Percentiles rank a stretch among this genome's conserved stretches.
phyloP scores from a whole-genome alignment of 177 flowering plant species.

The Telopea speciosissima region DNA sequence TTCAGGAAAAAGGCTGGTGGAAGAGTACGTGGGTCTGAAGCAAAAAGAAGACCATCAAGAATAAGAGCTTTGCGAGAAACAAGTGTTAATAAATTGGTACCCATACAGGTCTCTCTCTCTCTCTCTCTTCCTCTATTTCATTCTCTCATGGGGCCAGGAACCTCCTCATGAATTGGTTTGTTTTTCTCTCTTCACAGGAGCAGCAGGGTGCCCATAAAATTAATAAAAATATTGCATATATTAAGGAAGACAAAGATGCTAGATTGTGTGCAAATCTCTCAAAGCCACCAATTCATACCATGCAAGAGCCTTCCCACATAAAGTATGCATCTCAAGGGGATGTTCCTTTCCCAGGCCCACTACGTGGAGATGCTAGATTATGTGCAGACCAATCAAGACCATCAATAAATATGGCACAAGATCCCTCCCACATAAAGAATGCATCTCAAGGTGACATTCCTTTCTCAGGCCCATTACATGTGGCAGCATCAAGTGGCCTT shows the following conservation, averaged over 20 bases:
- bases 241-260: conserved; percentile 19
- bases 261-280: conserved; percentile 12
- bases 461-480: conserved; percentile 76
- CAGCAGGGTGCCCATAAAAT: conserved; percentile 17
- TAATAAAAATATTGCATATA: conserved; percentile 8
- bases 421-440: conserved; percentile 52
- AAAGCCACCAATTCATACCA: conserved; percentile 24
- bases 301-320: conserved; percentile 46
- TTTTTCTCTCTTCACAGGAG: conserved; percentile 21
- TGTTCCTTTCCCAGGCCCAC: conserved; percentile 73
- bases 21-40: conserved; percentile 34
- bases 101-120: conserved; percentile 31
- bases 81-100: conserved; percentile 20
- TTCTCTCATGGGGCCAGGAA: not conserved
- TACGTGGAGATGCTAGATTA: conserved; percentile 32
- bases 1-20: conserved; percentile 50
- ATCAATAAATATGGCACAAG: conserved; percentile 29
- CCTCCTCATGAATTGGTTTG: not conserved
- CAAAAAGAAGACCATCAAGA: conserved; percentile 40
- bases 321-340: conserved; percentile 85
- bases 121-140: conserved; percentile 3
- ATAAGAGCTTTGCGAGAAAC: conserved; percentile 34
- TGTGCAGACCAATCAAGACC: conserved; percentile 21
- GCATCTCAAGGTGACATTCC: conserved; percentile 82
- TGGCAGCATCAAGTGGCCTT: conserved; percentile 75